phyloP scores from a whole-genome alignment of 2,329 filamentous ascomycete genomes.

The Malbranchea zuffiana region DNA sequence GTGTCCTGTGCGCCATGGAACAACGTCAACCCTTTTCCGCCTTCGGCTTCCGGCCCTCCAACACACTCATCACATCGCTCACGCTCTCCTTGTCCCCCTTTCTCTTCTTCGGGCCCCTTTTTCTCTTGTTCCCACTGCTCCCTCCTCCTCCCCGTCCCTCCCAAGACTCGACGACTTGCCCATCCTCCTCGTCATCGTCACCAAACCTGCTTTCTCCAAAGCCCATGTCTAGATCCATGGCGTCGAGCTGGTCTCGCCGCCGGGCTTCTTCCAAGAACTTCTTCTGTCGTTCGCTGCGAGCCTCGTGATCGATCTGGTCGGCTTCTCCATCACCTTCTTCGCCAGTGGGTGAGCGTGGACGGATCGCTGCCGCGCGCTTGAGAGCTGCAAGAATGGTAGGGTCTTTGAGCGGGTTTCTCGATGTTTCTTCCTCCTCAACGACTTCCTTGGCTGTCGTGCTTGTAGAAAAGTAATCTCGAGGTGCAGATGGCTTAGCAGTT shows the following conservation, averaged over 20 bases:
- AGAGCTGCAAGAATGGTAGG: constrained; percentile 73
- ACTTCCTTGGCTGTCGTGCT: constrained; percentile 20
- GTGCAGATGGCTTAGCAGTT: neutral
- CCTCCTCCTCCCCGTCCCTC: constrained; percentile 25
- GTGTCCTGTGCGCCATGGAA: no score
- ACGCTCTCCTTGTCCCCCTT: constrained; percentile 54
- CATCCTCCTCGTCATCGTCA: constrained; percentile 76
- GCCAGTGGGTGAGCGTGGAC: constrained; percentile 36
- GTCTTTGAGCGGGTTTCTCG: constrained; percentile 47
- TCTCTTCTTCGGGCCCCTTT: constrained; percentile 45
- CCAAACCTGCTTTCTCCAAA: constrained; percentile 82
- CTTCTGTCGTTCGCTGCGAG: constrained; percentile 57
- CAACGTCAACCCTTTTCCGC: constrained; percentile 4
- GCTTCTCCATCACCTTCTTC: constrained; percentile 28
- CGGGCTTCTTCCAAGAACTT: constrained; percentile 57
- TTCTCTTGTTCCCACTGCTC: constrained; percentile 37
- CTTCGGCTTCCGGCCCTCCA: constrained; percentile 51
- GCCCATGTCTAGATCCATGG: constrained; percentile 86
- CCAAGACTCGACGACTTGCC: constrained; percentile 44
- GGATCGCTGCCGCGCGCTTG: constrained; percentile 65
- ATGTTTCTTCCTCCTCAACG: constrained; percentile 36
- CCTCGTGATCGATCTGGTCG: constrained; percentile 44
- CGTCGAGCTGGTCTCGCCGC: constrained; percentile 58
- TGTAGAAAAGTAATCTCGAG: constrained; percentile 40
- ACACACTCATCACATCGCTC: constrained; percentile 65